phyloP scores from a whole-genome alignment of 805 yeast genomes.

The Saturnispora dispora region DNA sequence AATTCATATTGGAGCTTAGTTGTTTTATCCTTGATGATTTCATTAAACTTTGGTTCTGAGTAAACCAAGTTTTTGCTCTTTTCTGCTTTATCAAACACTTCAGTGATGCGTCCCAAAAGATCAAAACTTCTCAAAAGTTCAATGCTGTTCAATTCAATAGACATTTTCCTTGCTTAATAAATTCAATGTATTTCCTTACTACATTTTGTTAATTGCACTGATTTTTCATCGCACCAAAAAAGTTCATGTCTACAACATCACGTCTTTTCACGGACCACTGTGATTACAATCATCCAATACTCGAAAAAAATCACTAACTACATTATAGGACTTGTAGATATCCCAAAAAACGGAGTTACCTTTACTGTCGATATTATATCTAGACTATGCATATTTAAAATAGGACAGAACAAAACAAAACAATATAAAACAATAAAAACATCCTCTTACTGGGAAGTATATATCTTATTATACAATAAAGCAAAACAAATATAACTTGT shows the following conservation, averaged over 20 bases:
- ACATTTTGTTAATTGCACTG: background rate
- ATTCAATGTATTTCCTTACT: background rate
- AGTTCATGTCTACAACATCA: background rate
- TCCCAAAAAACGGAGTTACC: background rate
- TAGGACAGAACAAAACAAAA: background rate
- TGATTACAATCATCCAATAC: background rate
- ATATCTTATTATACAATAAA: background rate
- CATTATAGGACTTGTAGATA: background rate
- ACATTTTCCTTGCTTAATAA: background rate
- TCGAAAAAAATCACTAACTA: background rate
- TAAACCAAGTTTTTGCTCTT: constrained; percentile 20
- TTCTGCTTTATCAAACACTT: constrained; percentile 20
- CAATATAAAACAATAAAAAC: background rate
- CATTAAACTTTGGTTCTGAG: constrained; percentile 13
- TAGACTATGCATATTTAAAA: background rate
- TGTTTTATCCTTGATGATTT: constrained; percentile 18
- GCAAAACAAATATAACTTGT: background rate
- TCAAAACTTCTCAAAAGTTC: constrained; percentile 18
- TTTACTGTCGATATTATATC: background rate
- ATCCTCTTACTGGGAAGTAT: background rate
- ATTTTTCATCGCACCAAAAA: background rate
- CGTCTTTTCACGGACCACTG: background rate
- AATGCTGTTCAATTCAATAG: constrained; percentile 11
- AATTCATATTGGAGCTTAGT: constrained; percentile 24
- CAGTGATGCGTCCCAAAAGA: constrained; percentile 13